Evolutionary conservation across 78 protist genomes (phyloP).

Genomic region (Planoprotostelium fungivorum): DNA sequence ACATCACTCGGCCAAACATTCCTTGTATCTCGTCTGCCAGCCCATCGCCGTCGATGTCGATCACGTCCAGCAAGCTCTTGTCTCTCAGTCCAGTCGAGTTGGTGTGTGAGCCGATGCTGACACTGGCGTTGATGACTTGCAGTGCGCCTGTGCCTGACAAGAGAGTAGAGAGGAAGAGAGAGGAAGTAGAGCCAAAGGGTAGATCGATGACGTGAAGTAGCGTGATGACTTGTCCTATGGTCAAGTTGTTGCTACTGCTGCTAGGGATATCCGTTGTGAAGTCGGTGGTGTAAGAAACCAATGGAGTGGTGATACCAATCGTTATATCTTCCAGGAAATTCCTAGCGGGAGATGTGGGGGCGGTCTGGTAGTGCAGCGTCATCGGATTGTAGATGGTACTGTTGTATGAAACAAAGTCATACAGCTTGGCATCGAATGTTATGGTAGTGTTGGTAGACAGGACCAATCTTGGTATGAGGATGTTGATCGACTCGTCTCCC

Average conservation of each 20-base stretch:
- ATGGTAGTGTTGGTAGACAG: background rate
- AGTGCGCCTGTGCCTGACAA: background rate
- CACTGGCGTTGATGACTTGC: background rate
- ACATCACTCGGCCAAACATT: background rate
- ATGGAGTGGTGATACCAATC: background rate
- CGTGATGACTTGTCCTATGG: background rate
- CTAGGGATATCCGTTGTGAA: background rate
- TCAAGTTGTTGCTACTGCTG: background rate
- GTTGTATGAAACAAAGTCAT: background rate
- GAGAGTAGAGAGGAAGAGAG: background rate
- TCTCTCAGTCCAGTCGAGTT: background rate
- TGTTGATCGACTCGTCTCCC: background rate
- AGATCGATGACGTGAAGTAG: background rate
- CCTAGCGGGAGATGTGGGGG: background rate
- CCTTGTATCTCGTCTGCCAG: background rate
- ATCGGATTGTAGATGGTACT: background rate
- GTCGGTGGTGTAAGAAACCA: background rate
- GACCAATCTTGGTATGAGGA: background rate
- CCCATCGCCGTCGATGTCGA: background rate
- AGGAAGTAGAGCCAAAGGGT: background rate
- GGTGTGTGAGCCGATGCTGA: background rate
- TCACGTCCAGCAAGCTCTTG: background rate
- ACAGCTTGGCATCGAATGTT: background rate
- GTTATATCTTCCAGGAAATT: background rate
- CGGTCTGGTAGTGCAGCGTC: background rate